These are phyloP conservation scores for Amborella trichopoda DNA, from an alignment of 164 flowering plant genomes.

Conservation along the genomic window DNA sequence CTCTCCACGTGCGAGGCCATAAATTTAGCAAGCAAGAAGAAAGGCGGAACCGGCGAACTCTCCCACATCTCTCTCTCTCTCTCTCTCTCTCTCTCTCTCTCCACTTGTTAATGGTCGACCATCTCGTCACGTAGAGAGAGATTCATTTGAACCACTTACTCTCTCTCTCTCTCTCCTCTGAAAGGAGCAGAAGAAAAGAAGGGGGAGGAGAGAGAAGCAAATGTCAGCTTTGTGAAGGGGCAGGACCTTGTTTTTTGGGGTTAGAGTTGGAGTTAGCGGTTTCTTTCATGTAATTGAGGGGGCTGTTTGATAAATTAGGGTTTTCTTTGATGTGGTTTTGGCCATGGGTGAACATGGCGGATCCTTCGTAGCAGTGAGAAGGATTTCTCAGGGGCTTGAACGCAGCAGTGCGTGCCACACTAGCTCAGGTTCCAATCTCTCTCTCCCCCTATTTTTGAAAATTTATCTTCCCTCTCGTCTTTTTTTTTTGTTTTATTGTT, in stretches of 20 bases:
- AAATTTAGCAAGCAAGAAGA: no score
- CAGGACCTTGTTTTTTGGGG: no score
- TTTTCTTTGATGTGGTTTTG: no score
- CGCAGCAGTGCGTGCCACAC: constrained; percentile 1
- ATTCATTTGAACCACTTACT: no score
- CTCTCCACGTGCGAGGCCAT: no score
- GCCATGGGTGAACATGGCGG: constrained; percentile 1
- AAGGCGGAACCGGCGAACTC: neutral
- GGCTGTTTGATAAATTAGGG: no score
- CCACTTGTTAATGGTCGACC: neutral
- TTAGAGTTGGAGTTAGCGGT: no score
- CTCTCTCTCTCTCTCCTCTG: neutral
- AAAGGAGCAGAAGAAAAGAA: neutral
- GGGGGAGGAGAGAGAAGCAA: neutral
- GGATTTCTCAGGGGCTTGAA: constrained; percentile 2
- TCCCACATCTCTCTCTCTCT: neutral
- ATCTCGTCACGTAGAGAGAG: no score
- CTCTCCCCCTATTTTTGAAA: neutral
- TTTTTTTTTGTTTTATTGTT: no score
- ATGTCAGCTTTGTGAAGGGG: no score
- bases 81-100: neutral
- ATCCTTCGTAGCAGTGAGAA: constrained; percentile 2
- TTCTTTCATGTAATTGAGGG: no score
- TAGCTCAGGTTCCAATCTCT: neutral
- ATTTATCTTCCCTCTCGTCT: no score